Evolutionary conservation across 768 basidiomycete genomes (phyloP).

Genomic region (Symmetrospora coprosmae): DNA sequence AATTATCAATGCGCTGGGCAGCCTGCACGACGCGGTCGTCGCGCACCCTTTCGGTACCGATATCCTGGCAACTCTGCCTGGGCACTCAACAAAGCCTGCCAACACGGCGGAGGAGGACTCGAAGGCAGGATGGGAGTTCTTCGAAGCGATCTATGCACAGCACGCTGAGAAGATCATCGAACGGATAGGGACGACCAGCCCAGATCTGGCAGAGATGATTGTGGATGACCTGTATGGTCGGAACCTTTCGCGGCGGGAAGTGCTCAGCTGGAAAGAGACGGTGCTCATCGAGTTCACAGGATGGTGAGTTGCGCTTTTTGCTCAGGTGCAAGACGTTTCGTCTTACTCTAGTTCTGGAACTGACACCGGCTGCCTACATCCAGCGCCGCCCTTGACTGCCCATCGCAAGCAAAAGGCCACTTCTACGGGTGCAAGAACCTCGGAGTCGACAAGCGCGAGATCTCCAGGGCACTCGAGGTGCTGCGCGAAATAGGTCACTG

Average conservation of each 20-base stretch:
- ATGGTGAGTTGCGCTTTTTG: conserved; percentile 5
- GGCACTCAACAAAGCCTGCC: conserved; percentile 9
- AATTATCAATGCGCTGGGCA: conserved; percentile 5
- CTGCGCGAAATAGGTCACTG: conserved; percentile 3
- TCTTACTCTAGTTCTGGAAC: no score
- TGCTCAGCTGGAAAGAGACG: conserved; percentile 15
- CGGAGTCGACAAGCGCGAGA: not conserved
- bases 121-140: conserved; percentile 12
- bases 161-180: conserved; percentile 18
- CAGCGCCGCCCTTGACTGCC: conserved; percentile 8
- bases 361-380: not conserved
- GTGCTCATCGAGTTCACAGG: conserved; percentile 14
- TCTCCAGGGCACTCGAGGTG: conserved; percentile 1
- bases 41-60: not conserved
- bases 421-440: conserved; percentile 18
- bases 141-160: conserved; percentile 15
- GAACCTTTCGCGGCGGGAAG: conserved; percentile 14
- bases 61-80: not conserved
- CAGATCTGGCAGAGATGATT: conserved; percentile 20
- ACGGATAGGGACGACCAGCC: conserved; percentile 3
- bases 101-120: conserved; percentile 19
- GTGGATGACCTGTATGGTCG: conserved; percentile 14
- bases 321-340: no score
- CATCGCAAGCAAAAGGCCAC: conserved; percentile 10
- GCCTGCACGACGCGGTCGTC: not conserved